Percentiles rank a stretch among this genome's conserved stretches.
Evolutionary conservation across 2,329 filamentous ascomycete species (phyloP).

Genomic region (Neofusicoccum cordaticola): DNA sequence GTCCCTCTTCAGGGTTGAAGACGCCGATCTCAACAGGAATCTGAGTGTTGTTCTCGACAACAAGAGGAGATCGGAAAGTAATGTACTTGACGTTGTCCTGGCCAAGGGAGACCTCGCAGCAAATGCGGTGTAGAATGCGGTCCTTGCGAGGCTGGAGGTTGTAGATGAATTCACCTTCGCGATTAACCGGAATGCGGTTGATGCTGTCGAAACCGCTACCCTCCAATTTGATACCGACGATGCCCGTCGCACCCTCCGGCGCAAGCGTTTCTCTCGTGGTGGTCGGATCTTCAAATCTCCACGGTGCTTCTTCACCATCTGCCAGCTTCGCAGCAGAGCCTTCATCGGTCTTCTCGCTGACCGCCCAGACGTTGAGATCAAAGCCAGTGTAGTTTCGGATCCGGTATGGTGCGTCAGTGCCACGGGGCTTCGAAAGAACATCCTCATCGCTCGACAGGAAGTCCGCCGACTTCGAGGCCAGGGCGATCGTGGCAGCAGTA

Average conservation of each 20-base stretch:
- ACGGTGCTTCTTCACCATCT: constrained; percentile 88
- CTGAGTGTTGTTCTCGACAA: constrained; percentile 95
- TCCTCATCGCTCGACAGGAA: constrained; percentile 88
- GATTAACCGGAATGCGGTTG: constrained; percentile 81
- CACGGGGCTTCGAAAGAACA: constrained; percentile 87
- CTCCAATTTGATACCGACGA: constrained; percentile 80
- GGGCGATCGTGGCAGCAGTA: constrained; percentile 87
- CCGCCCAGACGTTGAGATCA: constrained; percentile 73
- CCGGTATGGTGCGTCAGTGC: constrained; percentile 85
- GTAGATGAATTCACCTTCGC: constrained; percentile 93
- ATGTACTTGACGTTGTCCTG: constrained; percentile 97
- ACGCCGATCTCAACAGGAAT: constrained; percentile 93
- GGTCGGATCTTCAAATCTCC: constrained; percentile 95
- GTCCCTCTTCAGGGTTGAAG: constrained; percentile 80
- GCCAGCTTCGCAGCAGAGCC: constrained; percentile 73
- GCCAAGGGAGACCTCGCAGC: constrained; percentile 90
- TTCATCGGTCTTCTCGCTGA: constrained; percentile 66
- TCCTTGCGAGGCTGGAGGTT: constrained; percentile 84
- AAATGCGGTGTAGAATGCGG: constrained; percentile 78
- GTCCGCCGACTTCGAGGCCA: constrained; percentile 88
- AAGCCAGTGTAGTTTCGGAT: constrained; percentile 97
- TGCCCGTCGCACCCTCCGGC: constrained; percentile 74
- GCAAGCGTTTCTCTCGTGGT: constrained; percentile 92
- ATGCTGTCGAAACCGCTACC: constrained; percentile 92
- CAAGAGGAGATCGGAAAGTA: constrained; percentile 83